Base-by-base conservation (phyloP, 1,284 basidiomycete species). In the Malassezia yamatoensis region DNA sequence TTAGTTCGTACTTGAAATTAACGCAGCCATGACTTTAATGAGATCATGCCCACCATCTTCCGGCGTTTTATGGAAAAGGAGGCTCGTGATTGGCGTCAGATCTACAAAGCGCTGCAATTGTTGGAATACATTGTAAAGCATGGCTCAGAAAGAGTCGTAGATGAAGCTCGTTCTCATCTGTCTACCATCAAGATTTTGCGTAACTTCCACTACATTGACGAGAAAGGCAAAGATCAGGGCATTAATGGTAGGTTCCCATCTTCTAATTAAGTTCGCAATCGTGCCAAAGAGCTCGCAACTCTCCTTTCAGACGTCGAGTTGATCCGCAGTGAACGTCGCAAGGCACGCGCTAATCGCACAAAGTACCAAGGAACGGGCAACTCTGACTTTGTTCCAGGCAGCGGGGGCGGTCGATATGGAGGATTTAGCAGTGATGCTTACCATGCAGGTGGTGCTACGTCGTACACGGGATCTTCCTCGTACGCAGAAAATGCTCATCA, bases 181-280 rank as follows among this genome's bases (percentile, higher is more conserved):
- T 85, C 87, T 38, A 96, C 91, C 29, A 83, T 98, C 75, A 96
- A 96, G 79, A 96, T 98, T 86, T 82, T 98, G 9, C 81, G 91
- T 59, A 96, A 86, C 72, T 98, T 98, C 78, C 94, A 98, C 75
- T 96, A 96, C 76, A 89, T 96, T 55, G 94, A 98, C 67, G 93
- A 98, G 65, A 94, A 93, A 78, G 90, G 89, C 56, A 98, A 98
- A 76, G 94, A 98, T 71, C 90, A 98, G 76, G 93, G 93, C n/a
- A 83, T 96, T 68, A 98, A 98, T 68, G 88, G 90, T 89, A 67
- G 36, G 82, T 52, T 6, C 10, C 39, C 16, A 9, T 7, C 41
- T 7, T 6, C 43, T 45, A 0, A 29, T 18, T 18, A 34, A 32
- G 91, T 98, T 46, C 87, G 93, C 47, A 96, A 96, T 75, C 85